Base-by-base conservation (phyloP, 139 green algal genomes). In the Chlamydomonas eustigma region DNA sequence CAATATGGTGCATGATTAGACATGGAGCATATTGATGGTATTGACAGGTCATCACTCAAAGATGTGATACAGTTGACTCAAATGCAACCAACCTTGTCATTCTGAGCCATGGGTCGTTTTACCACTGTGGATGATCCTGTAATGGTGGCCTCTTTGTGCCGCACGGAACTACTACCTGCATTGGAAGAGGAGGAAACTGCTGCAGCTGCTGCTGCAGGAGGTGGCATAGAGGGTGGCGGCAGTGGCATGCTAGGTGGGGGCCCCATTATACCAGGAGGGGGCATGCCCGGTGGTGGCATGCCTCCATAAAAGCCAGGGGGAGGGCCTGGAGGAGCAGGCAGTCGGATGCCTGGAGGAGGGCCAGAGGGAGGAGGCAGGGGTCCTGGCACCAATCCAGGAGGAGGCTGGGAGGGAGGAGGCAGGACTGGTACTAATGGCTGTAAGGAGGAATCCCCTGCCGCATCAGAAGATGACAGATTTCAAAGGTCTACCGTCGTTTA, bases 41-140 rank as follows among this genome's bases (percentile, higher is more conserved):
- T n/a, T n/a, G n/a, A n/a, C n/a, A n/a, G n/a, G n/a, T n/a, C n/a
- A n/a, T n/a, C n/a, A n/a, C n/a, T n/a, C n/a, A n/a, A n/a, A n/a
- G n/a, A n/a, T n/a, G n/a, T n/a, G n/a, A n/a, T n/a, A n/a, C n/a
- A n/a, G n/a, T n/a, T n/a, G n/a, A n/a, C n/a, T n/a, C n/a, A n/a
- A 12, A 58, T 58, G 44, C 44, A 18, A 58, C 58, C 32, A 24
- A 70, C 58, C 66, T 90, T 91, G 64, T 94, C 89, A 2, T 92
- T 80, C 8, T 92, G 83, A 0, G 91, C 91, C 22, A 87, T 76
- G 3, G 92, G 85, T 51, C 91, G 82, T 50, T 90, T 89, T 5
- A 91, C 83, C 38, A 96, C 91, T 2, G 91, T 96, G 51, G 81
- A 87, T 24, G 80, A 86, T 6, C 80, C 91, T 30, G 81, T 83